Base-by-base conservation (phyloP, 2,329 filamentous ascomycete species). In the Emergomyces pasteurianus region DNA sequence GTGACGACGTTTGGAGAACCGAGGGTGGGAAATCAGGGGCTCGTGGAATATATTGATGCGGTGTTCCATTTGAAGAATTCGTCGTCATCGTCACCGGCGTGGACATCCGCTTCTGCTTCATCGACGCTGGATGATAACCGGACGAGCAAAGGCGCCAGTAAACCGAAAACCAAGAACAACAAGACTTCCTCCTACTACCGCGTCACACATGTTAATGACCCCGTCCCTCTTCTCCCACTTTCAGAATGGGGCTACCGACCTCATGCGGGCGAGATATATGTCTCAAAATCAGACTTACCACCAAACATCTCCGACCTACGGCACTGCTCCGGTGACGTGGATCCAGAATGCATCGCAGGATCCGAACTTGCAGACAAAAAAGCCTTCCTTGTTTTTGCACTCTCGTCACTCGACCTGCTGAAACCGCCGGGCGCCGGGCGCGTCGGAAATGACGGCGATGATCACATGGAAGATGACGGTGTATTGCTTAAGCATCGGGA, bases 1-100 rank as follows among this genome's bases (percentile, higher is more conserved):
- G 84, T 95, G 47, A 97, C 92, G 5, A 97, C 94, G 0, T 99
- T 96, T 73, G 94, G 94, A 10, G 90, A 97, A 74, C 94, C 94
- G 23, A 77, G 81, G 49, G 68, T 85, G 2, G 83, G 83, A 1
- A 86, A 86, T 65, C 68, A 72, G 50, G 76, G 72, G 2, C 73
- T 86, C 49, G 79, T 74, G 16, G 66, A 72, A 5, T 86, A 83
- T 67, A 73, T 86, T n/a, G 78, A 85, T 64, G 65, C 71, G 5
- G 73, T 76, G 3, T 86, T 86, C 70, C 65, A 69, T 7, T 79
- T 64, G 12, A 26, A 59, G 2, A 36, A 49, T 26, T 21, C 50
- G 14, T 50, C 54, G 10, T 72, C 58, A 49, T 50, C 54, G 10
- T 72, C 58, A 49, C 58, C 16, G n/a, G 28, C 42, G 10, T 31